These are phyloP conservation scores for Benincasa hispida DNA, from an alignment of 306 rosid species.

Conservation along the genomic window DNA sequence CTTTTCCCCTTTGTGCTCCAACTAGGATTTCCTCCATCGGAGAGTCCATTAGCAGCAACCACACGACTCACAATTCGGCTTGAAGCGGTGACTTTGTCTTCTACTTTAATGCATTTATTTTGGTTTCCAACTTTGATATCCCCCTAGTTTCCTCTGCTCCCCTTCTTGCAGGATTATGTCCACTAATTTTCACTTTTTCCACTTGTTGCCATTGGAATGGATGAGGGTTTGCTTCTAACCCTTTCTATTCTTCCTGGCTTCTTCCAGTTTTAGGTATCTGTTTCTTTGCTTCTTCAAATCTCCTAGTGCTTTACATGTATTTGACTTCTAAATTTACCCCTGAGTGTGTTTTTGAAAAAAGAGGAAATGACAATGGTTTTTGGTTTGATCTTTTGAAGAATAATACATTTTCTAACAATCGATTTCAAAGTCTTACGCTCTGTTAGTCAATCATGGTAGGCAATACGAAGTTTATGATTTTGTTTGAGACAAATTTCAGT, in stretches of 20 bases:
- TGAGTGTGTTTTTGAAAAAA: neutral
- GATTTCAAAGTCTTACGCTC: neutral
- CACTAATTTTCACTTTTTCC: neutral
- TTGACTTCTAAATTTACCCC: neutral
- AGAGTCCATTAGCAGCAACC: too few species aligned
- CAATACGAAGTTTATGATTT: neutral
- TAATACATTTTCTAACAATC: neutral
- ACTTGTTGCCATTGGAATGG: neutral
- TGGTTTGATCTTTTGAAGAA: neutral
- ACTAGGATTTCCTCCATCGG: too few species aligned
- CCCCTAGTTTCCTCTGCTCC: neutral
- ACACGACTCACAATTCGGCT: too few species aligned
- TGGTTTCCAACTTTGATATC: too few species aligned
- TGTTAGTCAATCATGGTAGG: neutral
- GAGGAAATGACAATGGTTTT: neutral
- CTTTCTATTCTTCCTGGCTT: constrained; percentile 12
- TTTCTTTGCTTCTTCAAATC: neutral
- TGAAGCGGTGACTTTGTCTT: too few species aligned
- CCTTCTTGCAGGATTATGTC: neutral
- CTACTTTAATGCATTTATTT: neutral
- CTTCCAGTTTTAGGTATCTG: constrained; percentile 17
- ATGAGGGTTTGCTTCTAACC: constrained; percentile 13
- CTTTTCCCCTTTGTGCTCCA: too few species aligned
- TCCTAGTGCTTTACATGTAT: neutral
- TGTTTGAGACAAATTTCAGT: too few species aligned